These are phyloP conservation scores for Pistacia vera DNA, from an alignment of 345 rosid genomes.

Conservation along the genomic window DNA sequence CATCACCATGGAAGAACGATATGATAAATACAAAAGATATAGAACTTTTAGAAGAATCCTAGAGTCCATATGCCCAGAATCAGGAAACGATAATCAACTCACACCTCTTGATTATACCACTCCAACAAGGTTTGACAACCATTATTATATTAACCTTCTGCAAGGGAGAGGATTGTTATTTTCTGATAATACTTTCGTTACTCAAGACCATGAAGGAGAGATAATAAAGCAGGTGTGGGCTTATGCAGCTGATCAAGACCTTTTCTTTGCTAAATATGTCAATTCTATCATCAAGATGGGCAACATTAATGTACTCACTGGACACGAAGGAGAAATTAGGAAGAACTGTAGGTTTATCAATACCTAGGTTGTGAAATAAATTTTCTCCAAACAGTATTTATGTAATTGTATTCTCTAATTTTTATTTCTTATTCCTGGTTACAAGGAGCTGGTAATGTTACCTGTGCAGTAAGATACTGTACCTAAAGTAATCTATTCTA, in stretches of 20 bases:
- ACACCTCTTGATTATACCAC: slow-evolving; percentile 65
- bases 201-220: slow-evolving; percentile 52
- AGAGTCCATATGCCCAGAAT: slow-evolving; percentile 55
- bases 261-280: slow-evolving; percentile 51
- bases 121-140: slow-evolving; percentile 67
- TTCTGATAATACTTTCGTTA: slow-evolving; percentile 59
- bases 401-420: background rate
- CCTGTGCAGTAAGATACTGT: too few species aligned
- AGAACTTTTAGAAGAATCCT: slow-evolving; percentile 48
- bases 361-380: background rate
- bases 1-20: slow-evolving; percentile 31
- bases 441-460: too few species aligned
- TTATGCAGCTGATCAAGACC: slow-evolving; percentile 51
- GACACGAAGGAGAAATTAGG: slow-evolving; percentile 54
- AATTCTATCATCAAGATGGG: slow-evolving; percentile 76
- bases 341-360: slow-evolving; percentile 63
- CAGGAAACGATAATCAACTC: slow-evolving; percentile 45
- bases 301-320: slow-evolving; percentile 58
- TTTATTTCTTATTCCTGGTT: too few species aligned
- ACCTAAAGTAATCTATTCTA: too few species aligned
- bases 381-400: background rate
- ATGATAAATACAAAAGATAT: slow-evolving; percentile 57
- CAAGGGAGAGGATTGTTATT: slow-evolving; percentile 62
- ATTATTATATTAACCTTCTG: slow-evolving; percentile 61
- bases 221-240: slow-evolving; percentile 46